Evolutionary conservation across 2,329 filamentous ascomycete species (phyloP), one percentile per base, ranked within the genome.

Genomic region (Fusarium torreyae): DNA sequence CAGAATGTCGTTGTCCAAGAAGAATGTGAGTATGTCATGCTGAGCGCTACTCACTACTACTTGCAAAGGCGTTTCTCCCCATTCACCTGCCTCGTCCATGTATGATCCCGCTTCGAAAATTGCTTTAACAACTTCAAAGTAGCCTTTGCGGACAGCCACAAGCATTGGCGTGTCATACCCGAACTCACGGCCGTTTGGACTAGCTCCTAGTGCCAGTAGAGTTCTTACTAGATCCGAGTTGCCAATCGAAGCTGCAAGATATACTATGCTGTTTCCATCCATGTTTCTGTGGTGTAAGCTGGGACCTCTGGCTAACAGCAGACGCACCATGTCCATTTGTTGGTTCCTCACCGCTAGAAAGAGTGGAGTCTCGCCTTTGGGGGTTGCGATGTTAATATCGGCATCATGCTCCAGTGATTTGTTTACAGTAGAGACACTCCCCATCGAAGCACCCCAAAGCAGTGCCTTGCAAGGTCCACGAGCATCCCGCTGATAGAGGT

Each of bases 401-500:
- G 48, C 49, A 5, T 43, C 58, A 3, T 18, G 24, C 3, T 28
- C 13, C 0, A 68, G 2, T 2, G 64, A 51, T 20, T n/a, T 33
- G 5, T 51, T 9, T 6, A 68, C 31, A 1, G 36, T 38, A 1
- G 54, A 17, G 1, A 36, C 2, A 2, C 38, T 15, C 3, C 48
- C 58, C 9, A 24, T 20, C 9, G 13, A 14, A 7, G 53, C 34
- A 13, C 44, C 54, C 57, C 58, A 64, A 5, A 6, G 31, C 1
- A 68, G 57, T 0, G 64, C 52, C 5, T 20, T 57, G 3, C 43
- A 45, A 4, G 3, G 6, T 6, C 5, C 13, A 1, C 17, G 24
- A 6, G 51, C 38, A 54, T 68, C 52, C 2, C 5, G 5, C 1
- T n/a, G 8, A 18, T 68, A 68, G 1, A 68, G 13, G 17, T n/a